phyloP scores from a whole-genome alignment of 2,329 filamentous ascomycete species.

The Phyllosticta ampelicida region DNA sequence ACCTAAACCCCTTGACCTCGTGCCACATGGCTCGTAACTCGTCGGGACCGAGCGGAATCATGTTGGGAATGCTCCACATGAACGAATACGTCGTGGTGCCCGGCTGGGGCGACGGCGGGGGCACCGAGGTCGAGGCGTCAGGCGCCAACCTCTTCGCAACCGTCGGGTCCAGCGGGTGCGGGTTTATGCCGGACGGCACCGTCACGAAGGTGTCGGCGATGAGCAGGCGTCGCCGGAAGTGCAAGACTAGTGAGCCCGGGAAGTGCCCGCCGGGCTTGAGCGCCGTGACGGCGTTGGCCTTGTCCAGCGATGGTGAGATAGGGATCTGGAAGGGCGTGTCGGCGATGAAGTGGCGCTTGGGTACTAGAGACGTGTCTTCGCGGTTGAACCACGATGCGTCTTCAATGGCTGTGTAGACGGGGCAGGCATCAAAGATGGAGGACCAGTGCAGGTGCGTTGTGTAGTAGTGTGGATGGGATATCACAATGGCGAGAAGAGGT shows the following conservation, averaged over 20 bases:
- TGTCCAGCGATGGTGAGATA: conserved; percentile 12
- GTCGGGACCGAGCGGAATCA: conserved; percentile 57
- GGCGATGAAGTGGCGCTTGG: conserved; percentile 17
- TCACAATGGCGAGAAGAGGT: conserved; percentile 59
- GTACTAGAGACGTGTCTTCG: conserved; percentile 30
- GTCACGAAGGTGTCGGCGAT: conserved; percentile 69
- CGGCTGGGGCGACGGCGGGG: background rate
- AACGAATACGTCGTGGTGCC: conserved; percentile 47
- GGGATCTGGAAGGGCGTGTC: background rate
- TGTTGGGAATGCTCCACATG: conserved; percentile 67
- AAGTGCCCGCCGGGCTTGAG: conserved; percentile 74
- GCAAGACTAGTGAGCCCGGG: conserved; percentile 58
- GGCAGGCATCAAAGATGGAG: conserved; percentile 49
- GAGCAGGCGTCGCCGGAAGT: conserved; percentile 52
- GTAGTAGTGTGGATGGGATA: conserved; percentile 76
- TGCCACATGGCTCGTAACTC: conserved; percentile 60
- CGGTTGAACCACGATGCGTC: conserved; percentile 56
- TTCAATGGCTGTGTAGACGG: conserved; percentile 56
- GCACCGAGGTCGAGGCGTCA: background rate
- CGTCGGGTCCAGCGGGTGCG: background rate
- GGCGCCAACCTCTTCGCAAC: background rate
- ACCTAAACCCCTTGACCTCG: conserved; percentile 51
- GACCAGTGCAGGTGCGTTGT: conserved; percentile 68
- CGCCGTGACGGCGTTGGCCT: conserved; percentile 43
- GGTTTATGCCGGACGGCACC: conserved; percentile 41